These are phyloP conservation scores for Hypocrella siamensis DNA, from an alignment of 2,329 filamentous ascomycete genomes.

Conservation along the genomic window DNA sequence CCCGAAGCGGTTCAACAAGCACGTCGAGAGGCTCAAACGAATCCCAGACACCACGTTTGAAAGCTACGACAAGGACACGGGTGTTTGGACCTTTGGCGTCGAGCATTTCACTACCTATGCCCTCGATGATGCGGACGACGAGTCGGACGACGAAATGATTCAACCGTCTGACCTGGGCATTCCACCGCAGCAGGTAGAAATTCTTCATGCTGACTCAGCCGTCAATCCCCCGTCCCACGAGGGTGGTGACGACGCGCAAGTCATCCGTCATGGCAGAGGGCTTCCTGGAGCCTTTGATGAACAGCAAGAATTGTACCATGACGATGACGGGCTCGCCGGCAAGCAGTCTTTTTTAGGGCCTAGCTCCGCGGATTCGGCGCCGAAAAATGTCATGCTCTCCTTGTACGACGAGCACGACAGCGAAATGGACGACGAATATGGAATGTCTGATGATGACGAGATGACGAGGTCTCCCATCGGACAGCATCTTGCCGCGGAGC, in stretches of 20 bases:
- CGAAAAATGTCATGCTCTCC: slow-evolving; percentile 41
- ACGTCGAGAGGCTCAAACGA: slow-evolving; percentile 64
- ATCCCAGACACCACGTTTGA: slow-evolving; percentile 72
- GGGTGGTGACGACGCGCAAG: slow-evolving; percentile 44
- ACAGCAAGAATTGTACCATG: slow-evolving; percentile 35
- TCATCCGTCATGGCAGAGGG: slow-evolving; percentile 32
- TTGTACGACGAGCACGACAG: slow-evolving; percentile 39
- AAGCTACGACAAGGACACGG: slow-evolving; percentile 62
- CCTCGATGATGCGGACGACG: slow-evolving; percentile 64
- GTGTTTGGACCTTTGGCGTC: slow-evolving; percentile 85
- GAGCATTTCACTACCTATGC: slow-evolving; percentile 95
- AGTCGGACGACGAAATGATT: slow-evolving; percentile 37
- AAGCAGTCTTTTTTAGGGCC: slow-evolving; percentile 81
- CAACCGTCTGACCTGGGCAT: slow-evolving; percentile 2
- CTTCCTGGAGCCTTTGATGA: slow-evolving; percentile 74
- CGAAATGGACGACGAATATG: slow-evolving; percentile 62
- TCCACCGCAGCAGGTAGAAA: slow-evolving; percentile 6
- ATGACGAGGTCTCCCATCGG: slow-evolving; percentile 66
- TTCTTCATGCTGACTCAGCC: too few relatives aligned
- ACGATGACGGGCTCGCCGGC: slow-evolving; percentile 37
- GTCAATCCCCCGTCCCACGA: too few relatives aligned
- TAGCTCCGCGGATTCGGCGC: slow-evolving; percentile 72
- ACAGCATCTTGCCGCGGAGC: slow-evolving; percentile 66
- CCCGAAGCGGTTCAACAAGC: slow-evolving; percentile 59
- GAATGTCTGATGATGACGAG: slow-evolving; percentile 52